Percentiles rank a stretch among this genome's conserved stretches.
Evolutionary conservation across 1,284 basidiomycete species (phyloP).

Genomic region (Kalmanozyma brasiliensis): DNA sequence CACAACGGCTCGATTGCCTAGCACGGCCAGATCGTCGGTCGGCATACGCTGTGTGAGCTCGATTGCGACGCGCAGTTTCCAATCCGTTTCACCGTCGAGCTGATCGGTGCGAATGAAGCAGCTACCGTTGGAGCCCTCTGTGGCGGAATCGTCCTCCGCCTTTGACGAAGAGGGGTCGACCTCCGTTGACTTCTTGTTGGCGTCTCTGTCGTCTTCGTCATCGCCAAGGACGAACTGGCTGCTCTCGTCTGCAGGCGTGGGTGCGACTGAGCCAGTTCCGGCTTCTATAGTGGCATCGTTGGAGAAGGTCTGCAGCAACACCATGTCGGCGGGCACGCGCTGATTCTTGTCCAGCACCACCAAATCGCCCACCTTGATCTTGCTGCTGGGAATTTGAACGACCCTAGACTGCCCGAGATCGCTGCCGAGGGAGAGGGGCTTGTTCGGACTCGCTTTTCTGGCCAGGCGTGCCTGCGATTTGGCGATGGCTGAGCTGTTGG

Average conservation of each 20-base stretch:
- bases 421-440: conserved; percentile 29
- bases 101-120: conserved; percentile 99
- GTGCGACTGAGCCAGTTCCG: conserved; percentile 10
- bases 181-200: conserved; percentile 3
- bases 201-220: conserved; percentile 39
- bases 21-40: conserved; percentile 75
- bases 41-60: conserved; percentile 81
- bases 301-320: conserved; percentile 81
- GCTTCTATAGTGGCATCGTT: conserved; percentile 49
- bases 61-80: conserved; percentile 94
- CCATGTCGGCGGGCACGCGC: conserved; percentile 92
- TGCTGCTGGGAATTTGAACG: conserved; percentile 77
- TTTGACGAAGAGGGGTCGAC: background rate
- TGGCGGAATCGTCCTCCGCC: conserved; percentile 1
- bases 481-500: conserved; percentile 50
- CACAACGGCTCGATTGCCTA: conserved; percentile 67
- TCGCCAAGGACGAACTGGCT: conserved; percentile 52
- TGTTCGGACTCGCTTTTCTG: conserved; percentile 28
- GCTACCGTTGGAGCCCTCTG: conserved; percentile 81
- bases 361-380: conserved; percentile 89
- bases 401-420: conserved; percentile 38
- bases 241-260: conserved; percentile 18
- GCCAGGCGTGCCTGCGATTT: conserved; percentile 27
- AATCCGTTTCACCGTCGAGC: conserved; percentile 98
- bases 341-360: conserved; percentile 95